Base-by-base conservation (phyloP, 352 stramenopile species). In the Halophytophthora batemanensis region DNA sequence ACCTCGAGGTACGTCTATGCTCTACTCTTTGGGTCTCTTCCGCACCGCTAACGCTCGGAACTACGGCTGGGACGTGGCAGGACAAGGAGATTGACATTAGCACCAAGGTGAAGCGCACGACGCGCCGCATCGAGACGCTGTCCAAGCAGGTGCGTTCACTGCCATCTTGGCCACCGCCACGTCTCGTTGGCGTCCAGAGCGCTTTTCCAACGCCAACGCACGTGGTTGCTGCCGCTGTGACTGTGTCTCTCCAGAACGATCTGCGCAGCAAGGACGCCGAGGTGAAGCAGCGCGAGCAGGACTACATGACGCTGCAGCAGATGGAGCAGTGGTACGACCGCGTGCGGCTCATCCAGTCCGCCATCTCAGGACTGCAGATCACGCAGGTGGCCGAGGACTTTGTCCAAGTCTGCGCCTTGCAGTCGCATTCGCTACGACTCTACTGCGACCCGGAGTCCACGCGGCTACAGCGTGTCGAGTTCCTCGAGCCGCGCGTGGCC, bases 311-410 rank as follows among this genome's bases (percentile, higher is more conserved):
- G 23, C 61, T 91, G 2, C 69, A 82, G 44, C 72, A 84, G 55
- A 91, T 91, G 78, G 78, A 87, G 52, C 56, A 84, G 25, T 89
- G 81, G 81, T 91, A 46, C 21, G 69, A 85, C 23, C 72, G 82
- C 33, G 71, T 90, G 50, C 65, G 65, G 37, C 64, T 69, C 19
- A 74, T 88, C 25, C 66, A 82, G 14, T 52, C 72, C 38, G 72
- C 75, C 18, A 42, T 88, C 8, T 76, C 75, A 2, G 75, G 74
- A 18, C 53, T 90, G 38, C 74, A 84, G 35, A 77, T 88, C 40
- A 69, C 50, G 0, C 71, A 71, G 36, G 69, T 90, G 28, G 66
- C 61, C 10, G 66, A 80, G 15, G 74, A 84, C 45, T 84, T 74
- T 35, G 63, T 90, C 28, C 77, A 90, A 59, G 56, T 90, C 1